Evolutionary conservation across 495 filamentous ascomycete genomes (phyloP).

Genomic region (Penicillium paradoxum): DNA sequence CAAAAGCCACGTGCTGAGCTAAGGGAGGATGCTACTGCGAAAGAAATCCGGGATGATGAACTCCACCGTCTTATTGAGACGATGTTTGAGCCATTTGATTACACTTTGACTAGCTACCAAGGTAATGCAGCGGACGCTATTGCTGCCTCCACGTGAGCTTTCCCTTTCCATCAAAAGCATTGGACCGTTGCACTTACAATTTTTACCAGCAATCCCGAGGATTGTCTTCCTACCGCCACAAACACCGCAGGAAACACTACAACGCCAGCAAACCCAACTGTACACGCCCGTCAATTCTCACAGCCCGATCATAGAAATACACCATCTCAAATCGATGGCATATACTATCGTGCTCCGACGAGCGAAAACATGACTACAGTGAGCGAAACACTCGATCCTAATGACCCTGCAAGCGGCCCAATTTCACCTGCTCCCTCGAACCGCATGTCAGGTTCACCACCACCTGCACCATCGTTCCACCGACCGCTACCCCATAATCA

Average conservation of each 20-base stretch:
- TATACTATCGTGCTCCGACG: conserved; percentile 18
- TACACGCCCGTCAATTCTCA: conserved; percentile 37
- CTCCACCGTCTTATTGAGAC: conserved; percentile 92
- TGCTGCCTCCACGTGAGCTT: conserved; percentile 33
- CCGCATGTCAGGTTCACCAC: conserved; percentile 23
- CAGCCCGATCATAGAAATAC: conserved; percentile 34
- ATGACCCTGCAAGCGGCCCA: conserved; percentile 21
- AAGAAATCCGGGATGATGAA: conserved; percentile 92
- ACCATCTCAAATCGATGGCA: conserved; percentile 27
- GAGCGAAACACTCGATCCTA: conserved; percentile 29
- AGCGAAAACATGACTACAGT: conserved; percentile 24
- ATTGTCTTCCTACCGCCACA: conserved; percentile 29
- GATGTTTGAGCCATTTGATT: conserved; percentile 93
- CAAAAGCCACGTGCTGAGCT: conserved; percentile 90
- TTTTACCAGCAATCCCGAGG: conserved; percentile 37
- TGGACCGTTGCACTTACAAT: conserved; percentile 8
- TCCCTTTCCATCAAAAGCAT: neutral
- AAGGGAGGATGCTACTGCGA: conserved; percentile 90
- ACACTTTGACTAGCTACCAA: conserved; percentile 65
- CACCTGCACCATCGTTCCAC: conserved; percentile 34
- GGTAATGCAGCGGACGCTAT: conserved; percentile 43
- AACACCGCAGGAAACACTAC: conserved; percentile 19
- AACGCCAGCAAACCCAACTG: conserved; percentile 13
- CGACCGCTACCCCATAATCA: conserved; percentile 31
- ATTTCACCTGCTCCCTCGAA: conserved; percentile 24